These are phyloP conservation scores for Xylaria nigripes DNA, from an alignment of 495 filamentous ascomycete genomes.

Conservation along the genomic window DNA sequence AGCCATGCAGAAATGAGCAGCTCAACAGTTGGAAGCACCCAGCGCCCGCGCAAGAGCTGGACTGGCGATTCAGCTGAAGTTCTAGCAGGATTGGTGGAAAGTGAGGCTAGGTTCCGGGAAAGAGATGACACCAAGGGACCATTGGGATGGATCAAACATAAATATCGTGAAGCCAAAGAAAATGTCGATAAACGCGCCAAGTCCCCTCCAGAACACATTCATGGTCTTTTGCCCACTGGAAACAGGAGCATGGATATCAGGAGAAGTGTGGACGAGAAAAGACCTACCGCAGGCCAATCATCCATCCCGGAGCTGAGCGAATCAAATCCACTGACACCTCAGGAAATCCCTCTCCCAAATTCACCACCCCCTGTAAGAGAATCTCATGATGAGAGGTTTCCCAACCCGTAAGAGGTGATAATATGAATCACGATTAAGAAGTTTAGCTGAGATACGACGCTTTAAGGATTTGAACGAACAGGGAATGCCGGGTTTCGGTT, in stretches of 20 bases:
- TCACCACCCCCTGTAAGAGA: slow-evolving; percentile 15
- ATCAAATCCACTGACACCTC: neutral
- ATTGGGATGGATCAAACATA: slow-evolving; percentile 75
- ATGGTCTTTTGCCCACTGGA: slow-evolving; percentile 19
- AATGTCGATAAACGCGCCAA: slow-evolving; percentile 45
- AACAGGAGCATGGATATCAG: slow-evolving; percentile 39
- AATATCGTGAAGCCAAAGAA: slow-evolving; percentile 70
- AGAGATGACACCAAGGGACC: slow-evolving; percentile 58
- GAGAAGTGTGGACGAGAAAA: slow-evolving; percentile 24
- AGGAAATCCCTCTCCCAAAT: slow-evolving; percentile 16
- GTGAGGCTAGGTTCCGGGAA: slow-evolving; percentile 33
- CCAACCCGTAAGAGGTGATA: slow-evolving; percentile 16
- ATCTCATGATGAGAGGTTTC: slow-evolving; percentile 17
- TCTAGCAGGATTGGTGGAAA: slow-evolving; percentile 29
- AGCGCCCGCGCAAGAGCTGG: slow-evolving; percentile 45
- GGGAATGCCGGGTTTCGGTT: neutral
- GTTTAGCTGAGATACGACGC: slow-evolving; percentile 15
- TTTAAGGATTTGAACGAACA: slow-evolving; percentile 10
- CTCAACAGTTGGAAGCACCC: slow-evolving; percentile 54
- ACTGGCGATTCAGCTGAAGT: slow-evolving; percentile 47
- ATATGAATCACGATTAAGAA: slow-evolving; percentile 3
- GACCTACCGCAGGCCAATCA: slow-evolving; percentile 1
- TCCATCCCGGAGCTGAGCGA: slow-evolving; percentile 7
- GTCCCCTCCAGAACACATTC: slow-evolving; percentile 36
- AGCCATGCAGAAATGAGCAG: slow-evolving; percentile 59